Percentiles rank a stretch among this genome's conserved stretches.
phyloP scores from a whole-genome alignment of 768 basidiomycete genomes.

The Pulveroboletus sp. region DNA sequence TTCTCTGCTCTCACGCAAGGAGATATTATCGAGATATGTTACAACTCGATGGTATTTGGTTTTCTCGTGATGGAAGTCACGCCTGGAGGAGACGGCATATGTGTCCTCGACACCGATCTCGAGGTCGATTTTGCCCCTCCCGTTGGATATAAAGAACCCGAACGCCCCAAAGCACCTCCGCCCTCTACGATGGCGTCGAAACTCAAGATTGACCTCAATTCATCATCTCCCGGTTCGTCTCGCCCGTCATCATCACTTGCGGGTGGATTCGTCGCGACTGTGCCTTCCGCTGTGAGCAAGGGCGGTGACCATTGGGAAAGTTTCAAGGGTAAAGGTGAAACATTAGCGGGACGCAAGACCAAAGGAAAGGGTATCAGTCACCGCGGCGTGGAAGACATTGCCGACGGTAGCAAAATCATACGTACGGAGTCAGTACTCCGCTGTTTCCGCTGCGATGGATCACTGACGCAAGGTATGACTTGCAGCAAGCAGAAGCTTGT shows the following conservation, averaged over 20 bases:
- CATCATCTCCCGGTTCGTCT: slow-evolving; percentile 81
- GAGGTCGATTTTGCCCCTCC: slow-evolving; percentile 97
- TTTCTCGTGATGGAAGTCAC: slow-evolving; percentile 92
- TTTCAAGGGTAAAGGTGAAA: slow-evolving; percentile 95
- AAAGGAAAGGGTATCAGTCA: slow-evolving; percentile 92
- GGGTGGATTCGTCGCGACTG: slow-evolving; percentile 56
- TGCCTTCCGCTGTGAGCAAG: slow-evolving; percentile 59
- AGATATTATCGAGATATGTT: slow-evolving; percentile 97
- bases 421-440: slow-evolving; percentile 73
- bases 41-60: slow-evolving; percentile 93
- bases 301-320: slow-evolving; percentile 87
- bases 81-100: slow-evolving; percentile 85
- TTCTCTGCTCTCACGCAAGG: slow-evolving; percentile 91
- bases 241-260: slow-evolving; percentile 72
- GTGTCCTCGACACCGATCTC: slow-evolving; percentile 90
- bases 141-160: slow-evolving; percentile 91
- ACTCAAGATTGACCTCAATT: slow-evolving; percentile 88
- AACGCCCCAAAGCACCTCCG: slow-evolving; percentile 75
- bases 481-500: slow-evolving; percentile 77
- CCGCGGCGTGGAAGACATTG: slow-evolving; percentile 74
- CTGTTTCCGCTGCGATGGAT: not conserved
- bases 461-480: slow-evolving; percentile 10
- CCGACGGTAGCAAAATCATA: slow-evolving; percentile 81
- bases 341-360: slow-evolving; percentile 83
- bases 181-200: slow-evolving; percentile 94